Evolutionary conservation across 805 yeast species (phyloP).

Genomic region (Komagataella kurtzmanii): DNA sequence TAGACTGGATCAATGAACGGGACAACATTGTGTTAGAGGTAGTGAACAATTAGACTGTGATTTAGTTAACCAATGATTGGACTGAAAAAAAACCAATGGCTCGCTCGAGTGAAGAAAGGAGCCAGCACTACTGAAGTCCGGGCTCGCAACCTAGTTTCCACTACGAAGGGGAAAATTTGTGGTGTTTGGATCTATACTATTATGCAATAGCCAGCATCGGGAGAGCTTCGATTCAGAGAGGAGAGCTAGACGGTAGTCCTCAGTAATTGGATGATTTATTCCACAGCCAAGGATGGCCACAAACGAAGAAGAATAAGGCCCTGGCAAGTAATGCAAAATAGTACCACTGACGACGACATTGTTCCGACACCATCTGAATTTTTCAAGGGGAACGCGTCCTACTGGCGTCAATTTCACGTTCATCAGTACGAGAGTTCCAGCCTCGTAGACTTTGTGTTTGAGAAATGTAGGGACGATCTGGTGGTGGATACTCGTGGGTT

Average conservation of each 20-base stretch:
- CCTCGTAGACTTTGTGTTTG: neutral
- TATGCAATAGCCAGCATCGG: too few species aligned
- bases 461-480: neutral
- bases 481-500: neutral
- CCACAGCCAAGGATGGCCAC: neutral
- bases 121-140: neutral
- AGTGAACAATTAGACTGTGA: neutral
- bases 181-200: neutral
- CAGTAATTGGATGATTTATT: neutral
- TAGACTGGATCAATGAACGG: conserved; percentile 6
- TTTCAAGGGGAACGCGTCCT: neutral
- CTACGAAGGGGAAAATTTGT: neutral
- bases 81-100: neutral
- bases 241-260: neutral
- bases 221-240: too few species aligned
- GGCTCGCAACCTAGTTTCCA: neutral
- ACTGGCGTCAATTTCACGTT: neutral
- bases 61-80: neutral
- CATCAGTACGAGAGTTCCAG: neutral
- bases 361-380: neutral
- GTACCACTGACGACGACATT: neutral
- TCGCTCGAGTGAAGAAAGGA: neutral
- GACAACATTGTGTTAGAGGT: conserved; percentile 5
- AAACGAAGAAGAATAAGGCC: neutral
- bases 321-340: neutral